Evolutionary conservation across 106 monocot genomes (phyloP).

Genomic region (Vanilla planifolia): DNA sequence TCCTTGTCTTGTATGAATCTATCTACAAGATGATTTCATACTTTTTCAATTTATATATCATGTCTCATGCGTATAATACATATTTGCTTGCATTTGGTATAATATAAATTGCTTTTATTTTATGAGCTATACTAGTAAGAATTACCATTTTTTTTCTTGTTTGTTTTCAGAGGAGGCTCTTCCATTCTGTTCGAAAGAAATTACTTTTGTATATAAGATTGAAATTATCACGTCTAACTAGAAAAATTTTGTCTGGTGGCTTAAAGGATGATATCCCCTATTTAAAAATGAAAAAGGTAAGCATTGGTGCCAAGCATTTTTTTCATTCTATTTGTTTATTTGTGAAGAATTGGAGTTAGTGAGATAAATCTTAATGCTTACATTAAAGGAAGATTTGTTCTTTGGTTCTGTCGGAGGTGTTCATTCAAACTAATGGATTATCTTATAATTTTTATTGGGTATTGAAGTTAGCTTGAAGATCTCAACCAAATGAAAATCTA

Average conservation of each 20-base stretch:
- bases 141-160: background rate
- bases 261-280: constrained; percentile 7
- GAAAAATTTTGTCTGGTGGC: constrained; percentile 5
- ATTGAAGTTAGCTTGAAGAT: no score
- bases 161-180: background rate
- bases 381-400: no score
- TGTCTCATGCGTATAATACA: background rate
- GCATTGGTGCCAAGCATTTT: background rate
- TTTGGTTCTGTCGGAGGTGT: no score
- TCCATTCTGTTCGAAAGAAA: constrained; percentile 1
- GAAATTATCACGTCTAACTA: constrained; percentile 4
- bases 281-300: constrained; percentile 4
- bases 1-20: background rate
- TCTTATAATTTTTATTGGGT: no score
- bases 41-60: background rate
- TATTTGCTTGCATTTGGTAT: no score
- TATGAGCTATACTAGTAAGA: background rate
- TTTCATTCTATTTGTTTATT: background rate
- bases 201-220: constrained; percentile 3
- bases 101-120: no score
- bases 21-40: background rate
- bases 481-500: no score
- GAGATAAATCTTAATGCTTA: no score
- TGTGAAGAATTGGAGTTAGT: no score
- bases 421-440: no score